These are phyloP conservation scores for Podila clonocystis DNA, from an alignment of 192 early-diverging fungal species.

Conservation along the genomic window DNA sequence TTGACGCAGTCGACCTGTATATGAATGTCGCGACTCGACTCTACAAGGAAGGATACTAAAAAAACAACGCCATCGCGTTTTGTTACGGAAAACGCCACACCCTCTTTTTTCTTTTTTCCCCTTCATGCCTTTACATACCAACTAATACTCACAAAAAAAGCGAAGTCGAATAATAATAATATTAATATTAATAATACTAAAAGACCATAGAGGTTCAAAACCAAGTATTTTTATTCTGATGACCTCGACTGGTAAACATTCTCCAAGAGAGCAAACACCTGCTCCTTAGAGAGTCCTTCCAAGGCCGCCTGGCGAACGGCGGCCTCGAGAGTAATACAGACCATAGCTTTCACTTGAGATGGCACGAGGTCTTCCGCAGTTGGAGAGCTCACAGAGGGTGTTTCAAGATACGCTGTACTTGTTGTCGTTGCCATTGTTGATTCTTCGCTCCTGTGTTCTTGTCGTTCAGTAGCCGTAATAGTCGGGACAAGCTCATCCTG, in stretches of 20 bases:
- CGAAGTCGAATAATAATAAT: neutral
- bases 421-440: too few relatives aligned
- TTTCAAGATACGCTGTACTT: too few relatives aligned
- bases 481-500: too few relatives aligned
- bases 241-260: neutral
- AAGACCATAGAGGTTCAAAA: neutral
- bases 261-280: slow-evolving; percentile 7
- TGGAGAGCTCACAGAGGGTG: too few relatives aligned
- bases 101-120: neutral
- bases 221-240: too few relatives aligned
- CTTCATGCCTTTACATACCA: neutral
- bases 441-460: too few relatives aligned
- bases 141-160: neutral
- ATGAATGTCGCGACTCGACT: slow-evolving; percentile 72
- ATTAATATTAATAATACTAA: neutral
- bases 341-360: neutral
- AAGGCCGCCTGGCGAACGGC: neutral
- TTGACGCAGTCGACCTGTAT: slow-evolving; percentile 81
- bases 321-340: neutral
- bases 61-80: neutral
- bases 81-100: neutral
- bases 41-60: slow-evolving; percentile 71
- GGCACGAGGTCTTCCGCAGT: neutral
- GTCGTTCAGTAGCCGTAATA: too few relatives aligned
- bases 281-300: neutral